Percentiles rank a stretch among this genome's conserved stretches.
These are phyloP conservation scores for Globisporangium solare DNA, from an alignment of 352 stramenopile genomes.

Conservation along the genomic window DNA sequence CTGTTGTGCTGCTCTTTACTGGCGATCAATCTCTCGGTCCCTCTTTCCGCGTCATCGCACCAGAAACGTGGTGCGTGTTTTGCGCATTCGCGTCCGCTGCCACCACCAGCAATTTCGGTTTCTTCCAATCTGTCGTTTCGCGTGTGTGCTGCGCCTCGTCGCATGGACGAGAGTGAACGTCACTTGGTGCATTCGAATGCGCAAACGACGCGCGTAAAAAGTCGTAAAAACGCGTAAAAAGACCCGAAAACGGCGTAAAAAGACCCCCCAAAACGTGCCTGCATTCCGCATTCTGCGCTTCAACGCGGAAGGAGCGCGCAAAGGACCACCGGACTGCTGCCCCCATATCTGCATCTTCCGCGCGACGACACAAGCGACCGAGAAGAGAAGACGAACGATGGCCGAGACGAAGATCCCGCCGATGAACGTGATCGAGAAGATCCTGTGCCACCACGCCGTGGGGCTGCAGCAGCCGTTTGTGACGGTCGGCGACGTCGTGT, in stretches of 20 bases:
- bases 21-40: no score
- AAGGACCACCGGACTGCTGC: slow-evolving; percentile 5
- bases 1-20: no score
- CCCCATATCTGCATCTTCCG: slow-evolving; percentile 11
- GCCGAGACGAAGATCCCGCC: slow-evolving; percentile 19
- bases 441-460: slow-evolving; percentile 69
- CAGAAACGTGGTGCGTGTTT: background rate
- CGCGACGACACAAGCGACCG: slow-evolving; percentile 2
- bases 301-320: background rate
- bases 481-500: slow-evolving; percentile 66
- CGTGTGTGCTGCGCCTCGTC: background rate
- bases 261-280: background rate
- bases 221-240: slow-evolving; percentile 8
- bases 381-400: background rate
- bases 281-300: background rate
- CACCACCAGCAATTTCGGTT: background rate
- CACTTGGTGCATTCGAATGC: slow-evolving; percentile 1
- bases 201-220: slow-evolving; percentile 8
- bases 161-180: background rate
- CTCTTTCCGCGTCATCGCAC: background rate
- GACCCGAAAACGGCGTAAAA: background rate
- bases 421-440: slow-evolving; percentile 88
- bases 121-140: background rate
- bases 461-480: slow-evolving; percentile 46
- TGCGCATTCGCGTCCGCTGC: background rate